Percentiles rank a stretch among this genome's conserved stretches.
Evolutionary conservation across 1,139 yeast genomes (phyloP).

Genomic region (Wickerhamomyces sp.): DNA sequence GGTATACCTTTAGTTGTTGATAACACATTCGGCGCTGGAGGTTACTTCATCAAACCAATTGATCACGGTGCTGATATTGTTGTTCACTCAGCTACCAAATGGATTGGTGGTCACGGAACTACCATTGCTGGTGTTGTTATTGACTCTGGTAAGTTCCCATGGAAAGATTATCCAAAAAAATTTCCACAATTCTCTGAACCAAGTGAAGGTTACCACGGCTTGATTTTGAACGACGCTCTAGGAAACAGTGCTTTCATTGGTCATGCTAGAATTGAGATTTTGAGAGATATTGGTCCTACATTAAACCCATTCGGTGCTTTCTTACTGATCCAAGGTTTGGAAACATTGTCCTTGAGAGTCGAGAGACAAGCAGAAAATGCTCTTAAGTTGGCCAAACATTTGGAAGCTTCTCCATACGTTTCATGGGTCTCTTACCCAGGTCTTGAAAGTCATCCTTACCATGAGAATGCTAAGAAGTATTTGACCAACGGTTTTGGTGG

Average conservation of each 20-base stretch:
- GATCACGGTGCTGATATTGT: slow-evolving; percentile 88
- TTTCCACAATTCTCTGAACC: slow-evolving; percentile 91
- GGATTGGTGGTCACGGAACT: slow-evolving; percentile 98
- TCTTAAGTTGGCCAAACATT: slow-evolving; percentile 69
- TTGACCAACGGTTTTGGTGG: slow-evolving; percentile 78
- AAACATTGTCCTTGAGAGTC: slow-evolving; percentile 87
- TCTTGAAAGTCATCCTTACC: slow-evolving; percentile 74
- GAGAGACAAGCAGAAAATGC: slow-evolving; percentile 89
- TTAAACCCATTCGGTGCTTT: slow-evolving; percentile 87
- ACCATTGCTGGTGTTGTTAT: slow-evolving; percentile 90
- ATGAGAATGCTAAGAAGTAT: slow-evolving; percentile 78
- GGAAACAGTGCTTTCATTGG: slow-evolving; percentile 77
- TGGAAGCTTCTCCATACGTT: slow-evolving; percentile 70
- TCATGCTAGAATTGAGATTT: slow-evolving; percentile 76
- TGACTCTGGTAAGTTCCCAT: slow-evolving; percentile 90
- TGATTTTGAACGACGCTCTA: slow-evolving; percentile 73
- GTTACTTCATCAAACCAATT: slow-evolving; percentile 78
- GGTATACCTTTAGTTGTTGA: slow-evolving; percentile 93
- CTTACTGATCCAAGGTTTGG: slow-evolving; percentile 84
- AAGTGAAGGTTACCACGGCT: slow-evolving; percentile 90
- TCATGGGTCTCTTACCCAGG: slow-evolving; percentile 93
- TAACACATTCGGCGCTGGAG: slow-evolving; percentile 98
- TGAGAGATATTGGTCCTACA: slow-evolving; percentile 90
- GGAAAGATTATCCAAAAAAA: slow-evolving; percentile 79
- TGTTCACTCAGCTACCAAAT: slow-evolving; percentile 91